phyloP scores from a whole-genome alignment of 140 eudicot genomes.

The Anethum foeniculum region DNA sequence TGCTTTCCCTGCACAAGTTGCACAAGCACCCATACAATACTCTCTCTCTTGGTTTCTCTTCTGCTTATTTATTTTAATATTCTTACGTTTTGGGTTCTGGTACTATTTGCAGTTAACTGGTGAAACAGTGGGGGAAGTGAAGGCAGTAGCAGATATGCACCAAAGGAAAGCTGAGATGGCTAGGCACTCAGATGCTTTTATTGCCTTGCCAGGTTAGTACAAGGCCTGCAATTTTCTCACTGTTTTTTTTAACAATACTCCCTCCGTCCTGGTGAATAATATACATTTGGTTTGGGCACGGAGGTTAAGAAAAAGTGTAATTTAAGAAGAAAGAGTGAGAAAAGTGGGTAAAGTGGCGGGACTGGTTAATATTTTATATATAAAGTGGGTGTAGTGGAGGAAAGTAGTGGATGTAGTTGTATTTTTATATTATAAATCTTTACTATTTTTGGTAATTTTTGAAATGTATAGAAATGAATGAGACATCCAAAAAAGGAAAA shows the following conservation, averaged over 20 bases:
- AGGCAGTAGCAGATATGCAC: constrained; percentile 98
- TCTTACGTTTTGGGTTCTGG: constrained; percentile 4
- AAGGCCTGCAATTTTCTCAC: constrained; percentile 19
- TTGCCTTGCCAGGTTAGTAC: constrained; percentile 88
- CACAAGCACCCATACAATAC: constrained; percentile 23
- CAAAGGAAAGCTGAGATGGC: constrained; percentile 99
- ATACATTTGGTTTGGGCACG: too few relatives aligned
- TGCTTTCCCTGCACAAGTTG: constrained; percentile 45
- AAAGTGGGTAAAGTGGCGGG: too few relatives aligned
- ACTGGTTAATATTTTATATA: too few relatives aligned
- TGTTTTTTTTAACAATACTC: too few relatives aligned
- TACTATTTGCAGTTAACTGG: constrained; percentile 74
- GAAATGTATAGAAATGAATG: too few relatives aligned
- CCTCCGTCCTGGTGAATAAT: too few relatives aligned
- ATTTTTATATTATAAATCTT: too few relatives aligned
- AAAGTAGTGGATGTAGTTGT: too few relatives aligned
- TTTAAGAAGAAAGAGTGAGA: too few relatives aligned
- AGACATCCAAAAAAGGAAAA: background rate
- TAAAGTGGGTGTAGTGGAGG: too few relatives aligned
- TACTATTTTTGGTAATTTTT: too few relatives aligned
- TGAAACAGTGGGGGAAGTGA: constrained; percentile 94
- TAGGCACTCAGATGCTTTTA: constrained; percentile 93
- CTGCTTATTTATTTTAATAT: constrained; percentile 1
- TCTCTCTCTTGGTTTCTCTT: constrained; percentile 21
- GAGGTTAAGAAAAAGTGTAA: too few relatives aligned